Evolutionary conservation across 1,284 basidiomycete genomes (phyloP), one percentile per base, ranked within the genome.

Genomic region (Pisolithus thermaeus): DNA sequence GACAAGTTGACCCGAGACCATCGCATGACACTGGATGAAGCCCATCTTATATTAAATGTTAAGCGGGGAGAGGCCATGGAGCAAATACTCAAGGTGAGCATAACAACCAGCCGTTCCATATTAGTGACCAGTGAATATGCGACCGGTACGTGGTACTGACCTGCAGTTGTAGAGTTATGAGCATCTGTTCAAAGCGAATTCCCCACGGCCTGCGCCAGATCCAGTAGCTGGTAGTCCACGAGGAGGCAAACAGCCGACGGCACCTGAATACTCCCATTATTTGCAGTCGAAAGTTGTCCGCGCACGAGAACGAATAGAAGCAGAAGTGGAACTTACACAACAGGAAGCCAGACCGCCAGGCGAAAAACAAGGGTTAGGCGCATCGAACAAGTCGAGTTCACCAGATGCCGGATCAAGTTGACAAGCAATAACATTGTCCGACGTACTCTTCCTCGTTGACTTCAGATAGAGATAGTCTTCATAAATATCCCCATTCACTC

Each of bases 241-340:
- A 52, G 54, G 62, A 18, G 66, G 73, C 16, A 76, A 73, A 61
- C 66, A 65, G 23, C 61, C 69, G 12, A 59, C 69, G n/a, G 66
- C 71, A 27, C 76, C 78, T n/a, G 66, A 72, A 41, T 71, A 92
- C 68, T 92, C 90, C 35, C 90, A 93, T 70, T 99, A 99, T 72
- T 77, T 99, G 25, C 95, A 97, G 68, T 95, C 92, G 52, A 99
- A 99, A 74, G 90, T 99, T 20, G 85, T 94, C 44, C 83, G 96
- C 46, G 96, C 97, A 20, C 81, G 87, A 53, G 94, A 98, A 72
- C 84, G 97, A 70, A 87, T 99, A 74, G 89, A 95, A 62, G 92
- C 92, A 1, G 93, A 97, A 72, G 58, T 76, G 52, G 76, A 79
- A 56, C 58, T 75, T 20, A 63, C 68, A 39, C 70, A 73, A 46